Evolutionary conservation across 1,139 yeast genomes (phyloP), one percentile per base, ranked within the genome.

Genomic region (Lodderomyces jiufengensis): DNA sequence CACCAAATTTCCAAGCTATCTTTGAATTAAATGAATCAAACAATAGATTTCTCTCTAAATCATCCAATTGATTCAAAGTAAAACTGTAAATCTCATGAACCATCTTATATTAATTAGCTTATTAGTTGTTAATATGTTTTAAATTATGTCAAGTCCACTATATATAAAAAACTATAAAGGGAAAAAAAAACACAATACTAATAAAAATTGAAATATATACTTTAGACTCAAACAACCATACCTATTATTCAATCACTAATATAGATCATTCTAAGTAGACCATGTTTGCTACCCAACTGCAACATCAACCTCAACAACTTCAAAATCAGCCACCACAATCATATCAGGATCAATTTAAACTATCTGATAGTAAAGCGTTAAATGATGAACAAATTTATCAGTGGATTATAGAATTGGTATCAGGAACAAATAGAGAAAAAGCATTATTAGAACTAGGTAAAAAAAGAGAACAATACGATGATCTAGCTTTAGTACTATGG

Each of bases 401-500:
- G 45, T 87, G 97, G 96, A 84, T 92, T 33, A 73, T 84, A 22
- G 97, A 90, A 55, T 70, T 92, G 37, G 88, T 87, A 27, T 82
- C 86, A 39, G 97, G 97, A 1, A 84, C 90, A 27, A 85, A 85
- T 53, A 78, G 95, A 51, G 98, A 92, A 53, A 86, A 92, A 51
- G 97, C 98, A 1, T 68, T 92, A 39, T 63, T 88, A 45, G 97
- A 90, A 55, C 68, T 92, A 34, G 97, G 97, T 7, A 87, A 92
- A 56, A 90, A 88, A 52, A 73, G 98, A 46, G 98, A 92, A 54
- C 92, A 87, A 54, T 90, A 86, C 54, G 97, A 88, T 41, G 97
- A 92, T 54, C 71, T 92, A 45, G 97, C 98, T 1, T 63, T 88
- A 31, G 95, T 90, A 5, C 67, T 92, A 41, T 92, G 98, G 98